Conservation (phyloP, 2,329 filamentous ascomycete species). For the Pseudocercospora fijiensis region DNA sequence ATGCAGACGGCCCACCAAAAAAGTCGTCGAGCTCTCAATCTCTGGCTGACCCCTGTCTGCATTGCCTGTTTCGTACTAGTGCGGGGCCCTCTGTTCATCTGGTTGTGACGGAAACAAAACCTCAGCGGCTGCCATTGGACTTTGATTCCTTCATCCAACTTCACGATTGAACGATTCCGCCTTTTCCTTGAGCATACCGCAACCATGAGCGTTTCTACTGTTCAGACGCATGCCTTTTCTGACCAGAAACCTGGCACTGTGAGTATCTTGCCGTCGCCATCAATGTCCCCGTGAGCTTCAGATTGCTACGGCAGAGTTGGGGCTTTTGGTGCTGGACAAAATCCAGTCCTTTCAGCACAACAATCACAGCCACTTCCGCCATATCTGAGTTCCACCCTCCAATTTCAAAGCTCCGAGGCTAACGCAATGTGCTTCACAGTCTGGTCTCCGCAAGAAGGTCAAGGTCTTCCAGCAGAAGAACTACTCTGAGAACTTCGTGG, state of each 20-base stretch:
- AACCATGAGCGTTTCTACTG: slow-evolving; percentile 72
- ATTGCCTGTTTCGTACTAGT: not conserved
- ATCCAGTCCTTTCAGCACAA: slow-evolving; percentile 6
- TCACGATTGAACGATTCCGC: slow-evolving; percentile 16
- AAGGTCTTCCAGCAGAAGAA: slow-evolving; percentile 92
- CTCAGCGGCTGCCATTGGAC: not conserved
- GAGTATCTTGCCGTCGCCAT: not conserved
- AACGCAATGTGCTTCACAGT: slow-evolving; percentile 41
- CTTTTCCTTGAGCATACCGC: slow-evolving; percentile 7
- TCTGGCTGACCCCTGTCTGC: not conserved
- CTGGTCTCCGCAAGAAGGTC: slow-evolving; percentile 98
- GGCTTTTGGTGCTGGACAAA: too few species aligned
- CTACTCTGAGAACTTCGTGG: slow-evolving; percentile 94
- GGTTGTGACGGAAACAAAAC: slow-evolving; percentile 2
- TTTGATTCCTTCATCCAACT: not conserved
- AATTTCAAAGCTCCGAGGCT: not conserved
- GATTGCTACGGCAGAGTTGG: not conserved
- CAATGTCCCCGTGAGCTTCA: not conserved
- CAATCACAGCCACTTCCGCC: not conserved
- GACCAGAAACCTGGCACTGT: slow-evolving; percentile 93
- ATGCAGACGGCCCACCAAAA: slow-evolving; percentile 2
- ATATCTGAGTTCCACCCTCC: not conserved
- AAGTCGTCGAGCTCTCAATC: not conserved
- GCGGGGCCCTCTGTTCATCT: not conserved
- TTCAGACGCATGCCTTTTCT: slow-evolving; percentile 79